A percentile compares a stretch with the other conserved stretches of the same genome.
Conservation (phyloP, 2,329 filamentous ascomycete species). For the Didymella glomerata region DNA sequence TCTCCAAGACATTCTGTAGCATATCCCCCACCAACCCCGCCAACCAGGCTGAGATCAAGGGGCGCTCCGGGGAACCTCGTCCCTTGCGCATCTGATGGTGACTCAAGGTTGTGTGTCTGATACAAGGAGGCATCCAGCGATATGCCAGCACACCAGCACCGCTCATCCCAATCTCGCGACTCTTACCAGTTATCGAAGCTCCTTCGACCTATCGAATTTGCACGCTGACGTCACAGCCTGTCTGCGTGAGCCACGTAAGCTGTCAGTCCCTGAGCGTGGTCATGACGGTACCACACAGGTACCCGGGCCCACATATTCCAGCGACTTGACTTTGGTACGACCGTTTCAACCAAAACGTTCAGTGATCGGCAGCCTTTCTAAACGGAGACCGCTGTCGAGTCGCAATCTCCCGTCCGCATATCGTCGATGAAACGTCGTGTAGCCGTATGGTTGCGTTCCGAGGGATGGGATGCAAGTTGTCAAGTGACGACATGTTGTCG, state of each 20-base stretch:
- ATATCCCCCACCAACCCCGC: constrained; percentile 17
- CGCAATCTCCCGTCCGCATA: constrained; percentile 22
- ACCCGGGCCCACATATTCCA: constrained; percentile 15
- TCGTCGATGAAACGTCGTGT: constrained; percentile 14
- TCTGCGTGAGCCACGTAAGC: constrained; percentile 18
- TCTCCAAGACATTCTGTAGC: constrained; percentile 6
- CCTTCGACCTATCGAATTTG: constrained; percentile 5
- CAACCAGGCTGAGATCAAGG: constrained; percentile 9
- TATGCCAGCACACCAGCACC: constrained; percentile 4
- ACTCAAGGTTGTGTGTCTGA: neutral
- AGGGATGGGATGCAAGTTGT: constrained; percentile 3
- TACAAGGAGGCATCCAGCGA: neutral
- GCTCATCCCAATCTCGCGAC: constrained; percentile 9
- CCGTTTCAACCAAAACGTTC: constrained; percentile 24
- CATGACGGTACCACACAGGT: constrained; percentile 13
- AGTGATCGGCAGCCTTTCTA: constrained; percentile 11
- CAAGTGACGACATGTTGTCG: constrained; percentile 19
- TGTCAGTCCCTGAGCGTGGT: constrained; percentile 8
- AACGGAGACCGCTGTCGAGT: constrained; percentile 12
- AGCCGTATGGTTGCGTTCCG: constrained; percentile 3
- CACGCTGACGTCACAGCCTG: constrained; percentile 19
- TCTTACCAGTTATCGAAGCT: constrained; percentile 1
- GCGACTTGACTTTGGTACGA: constrained; percentile 13
- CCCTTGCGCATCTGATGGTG: constrained; percentile 2
- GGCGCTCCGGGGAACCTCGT: constrained; percentile 5